Evolutionary conservation across 768 basidiomycete genomes (phyloP).

Genomic region (Pholiota microspora): DNA sequence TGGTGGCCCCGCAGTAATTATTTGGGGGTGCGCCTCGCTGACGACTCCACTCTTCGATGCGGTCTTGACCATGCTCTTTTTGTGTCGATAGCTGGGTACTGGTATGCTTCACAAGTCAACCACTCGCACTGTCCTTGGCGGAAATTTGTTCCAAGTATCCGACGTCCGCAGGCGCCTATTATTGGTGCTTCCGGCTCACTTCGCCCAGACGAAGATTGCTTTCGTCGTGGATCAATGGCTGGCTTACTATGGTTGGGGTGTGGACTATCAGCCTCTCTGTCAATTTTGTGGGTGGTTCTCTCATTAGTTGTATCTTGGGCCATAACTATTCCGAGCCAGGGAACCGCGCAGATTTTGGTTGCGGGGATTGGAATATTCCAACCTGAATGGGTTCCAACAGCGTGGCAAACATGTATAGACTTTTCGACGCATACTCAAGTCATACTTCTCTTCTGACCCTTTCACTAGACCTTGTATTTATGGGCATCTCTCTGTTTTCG

Average conservation of each 20-base stretch:
- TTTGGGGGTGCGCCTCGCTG: conserved; percentile 48
- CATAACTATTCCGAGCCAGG: conserved; percentile 25
- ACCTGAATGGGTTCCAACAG: conserved; percentile 53
- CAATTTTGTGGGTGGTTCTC: conserved; percentile 43
- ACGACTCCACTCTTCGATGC: not conserved
- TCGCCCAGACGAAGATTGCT: conserved; percentile 49
- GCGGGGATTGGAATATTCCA: conserved; percentile 58
- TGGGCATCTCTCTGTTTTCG: conserved; percentile 47
- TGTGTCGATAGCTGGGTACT: conserved; percentile 41
- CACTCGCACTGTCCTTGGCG: conserved; percentile 51
- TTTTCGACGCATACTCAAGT: not conserved
- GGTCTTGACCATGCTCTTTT: not conserved
- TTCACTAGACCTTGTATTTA: conserved; percentile 49
- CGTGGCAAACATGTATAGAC: conserved; percentile 56
- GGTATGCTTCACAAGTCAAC: conserved; percentile 45
- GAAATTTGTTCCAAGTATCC: conserved; percentile 63
- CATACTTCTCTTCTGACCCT: conserved; percentile 4
- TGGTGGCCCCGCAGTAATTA: conserved; percentile 55
- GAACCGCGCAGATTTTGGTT: conserved; percentile 57
- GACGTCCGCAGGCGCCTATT: conserved; percentile 60
- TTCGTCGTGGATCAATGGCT: conserved; percentile 65
- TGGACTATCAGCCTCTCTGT: conserved; percentile 70
- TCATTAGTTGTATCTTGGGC: not conserved
- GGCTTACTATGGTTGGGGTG: conserved; percentile 66
- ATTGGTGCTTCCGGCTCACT: conserved; percentile 64